Evolutionary conservation across 169 alveolate species (phyloP).

Genomic region (Plasmodium relictum): DNA sequence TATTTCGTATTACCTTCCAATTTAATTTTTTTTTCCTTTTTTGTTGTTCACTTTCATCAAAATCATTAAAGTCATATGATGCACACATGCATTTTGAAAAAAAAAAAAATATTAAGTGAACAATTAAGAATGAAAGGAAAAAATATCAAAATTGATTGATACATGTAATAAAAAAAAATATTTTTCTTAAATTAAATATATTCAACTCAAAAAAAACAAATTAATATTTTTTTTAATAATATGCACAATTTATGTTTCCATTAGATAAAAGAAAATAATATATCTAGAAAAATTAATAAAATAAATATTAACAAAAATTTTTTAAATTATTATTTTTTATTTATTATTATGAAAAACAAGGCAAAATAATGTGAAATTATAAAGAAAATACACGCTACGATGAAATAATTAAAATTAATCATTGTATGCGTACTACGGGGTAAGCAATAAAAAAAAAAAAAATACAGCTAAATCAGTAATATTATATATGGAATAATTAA

Average conservation of each 20-base stretch:
- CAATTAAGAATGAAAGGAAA: not conserved
- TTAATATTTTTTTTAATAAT: not conserved
- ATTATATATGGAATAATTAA: not conserved
- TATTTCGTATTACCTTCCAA: not conserved
- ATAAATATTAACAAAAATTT: not conserved
- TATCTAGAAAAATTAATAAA: not conserved
- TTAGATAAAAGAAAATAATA: not conserved
- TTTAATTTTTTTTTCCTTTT: not conserved
- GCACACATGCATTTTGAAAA: constrained; percentile 8
- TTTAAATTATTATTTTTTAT: not conserved
- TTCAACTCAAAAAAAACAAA: constrained; percentile 3
- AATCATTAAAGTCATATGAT: not conserved
- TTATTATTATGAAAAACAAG: not conserved
- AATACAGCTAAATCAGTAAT: not conserved
- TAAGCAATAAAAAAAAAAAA: not conserved
- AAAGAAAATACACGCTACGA: constrained; percentile 1
- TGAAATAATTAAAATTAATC: not conserved
- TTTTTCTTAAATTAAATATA: not conserved
- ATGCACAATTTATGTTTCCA: constrained; percentile 9
- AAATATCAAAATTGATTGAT: not conserved
- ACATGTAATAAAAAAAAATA: not conserved
- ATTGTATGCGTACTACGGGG: constrained; percentile 5
- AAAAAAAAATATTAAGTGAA: not conserved
- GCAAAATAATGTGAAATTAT: not conserved
- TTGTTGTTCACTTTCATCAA: not conserved